phyloP scores from a whole-genome alignment of 257 asterid species.

The Voacanga thouarsii region DNA sequence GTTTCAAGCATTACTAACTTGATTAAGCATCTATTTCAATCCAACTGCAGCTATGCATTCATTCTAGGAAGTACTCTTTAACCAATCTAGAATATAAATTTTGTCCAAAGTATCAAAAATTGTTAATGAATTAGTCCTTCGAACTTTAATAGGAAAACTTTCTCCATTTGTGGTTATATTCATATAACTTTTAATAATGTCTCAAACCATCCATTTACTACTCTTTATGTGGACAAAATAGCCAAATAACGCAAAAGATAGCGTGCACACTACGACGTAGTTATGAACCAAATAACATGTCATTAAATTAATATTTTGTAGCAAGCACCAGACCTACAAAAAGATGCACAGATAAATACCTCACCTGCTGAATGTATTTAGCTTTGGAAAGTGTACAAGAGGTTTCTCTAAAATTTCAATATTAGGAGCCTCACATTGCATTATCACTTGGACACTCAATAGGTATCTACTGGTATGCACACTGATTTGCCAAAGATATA shows the following conservation, averaged over 20 bases:
- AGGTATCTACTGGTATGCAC: conserved; percentile 29
- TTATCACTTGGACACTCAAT: conserved; percentile 41
- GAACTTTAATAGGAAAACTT: conserved; percentile 76
- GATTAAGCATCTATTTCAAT: conserved; percentile 96
- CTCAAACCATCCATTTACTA: conserved; percentile 97
- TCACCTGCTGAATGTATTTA: conserved; percentile 74
- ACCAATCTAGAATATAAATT: conserved; percentile 76
- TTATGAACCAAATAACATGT: conserved; percentile 19
- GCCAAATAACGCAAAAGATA: conserved; percentile 77
- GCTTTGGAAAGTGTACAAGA: conserved; percentile 71
- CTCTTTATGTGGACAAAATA: conserved; percentile 83
- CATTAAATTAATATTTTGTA: background rate
- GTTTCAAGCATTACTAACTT: conserved; percentile 43
- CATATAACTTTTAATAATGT: conserved; percentile 73
- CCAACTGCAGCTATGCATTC: conserved; percentile 99
- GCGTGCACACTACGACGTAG: conserved; percentile 80
- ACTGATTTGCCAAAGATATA: conserved; percentile 67
- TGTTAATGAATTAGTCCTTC: conserved; percentile 61
- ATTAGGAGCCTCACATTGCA: conserved; percentile 45
- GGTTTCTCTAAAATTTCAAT: conserved; percentile 59
- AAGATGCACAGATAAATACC: conserved; percentile 1
- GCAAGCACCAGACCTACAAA: background rate
- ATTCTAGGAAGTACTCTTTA: conserved; percentile 86
- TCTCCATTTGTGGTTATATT: conserved; percentile 93
- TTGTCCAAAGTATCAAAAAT: conserved; percentile 73